phyloP scores from a whole-genome alignment of 108 stramenopile genomes.

The Nannochloropsis salina region DNA sequence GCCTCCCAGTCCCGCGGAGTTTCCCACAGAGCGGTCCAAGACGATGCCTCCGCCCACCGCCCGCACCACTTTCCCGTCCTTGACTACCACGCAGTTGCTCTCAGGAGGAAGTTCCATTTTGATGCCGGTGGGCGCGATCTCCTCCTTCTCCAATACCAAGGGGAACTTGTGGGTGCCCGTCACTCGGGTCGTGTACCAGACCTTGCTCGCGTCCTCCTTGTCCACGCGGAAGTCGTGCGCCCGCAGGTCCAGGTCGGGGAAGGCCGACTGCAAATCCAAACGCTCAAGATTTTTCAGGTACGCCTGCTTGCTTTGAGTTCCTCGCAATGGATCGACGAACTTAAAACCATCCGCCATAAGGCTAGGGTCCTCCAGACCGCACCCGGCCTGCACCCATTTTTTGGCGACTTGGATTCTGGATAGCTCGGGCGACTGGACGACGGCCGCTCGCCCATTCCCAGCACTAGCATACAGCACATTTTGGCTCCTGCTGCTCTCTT shows the following conservation, averaged over 20 bases:
- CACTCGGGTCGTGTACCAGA: slow-evolving; percentile 31
- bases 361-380: slow-evolving; percentile 14
- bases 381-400: neutral
- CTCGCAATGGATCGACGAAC: slow-evolving; percentile 33
- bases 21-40: slow-evolving; percentile 37
- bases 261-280: slow-evolving; percentile 24
- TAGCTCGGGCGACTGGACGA: neutral
- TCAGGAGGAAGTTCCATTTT: slow-evolving; percentile 35
- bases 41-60: neutral
- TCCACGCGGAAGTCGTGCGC: slow-evolving; percentile 41
- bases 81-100: slow-evolving; percentile 34
- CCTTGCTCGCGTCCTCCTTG: slow-evolving; percentile 25
- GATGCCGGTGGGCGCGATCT: slow-evolving; percentile 27
- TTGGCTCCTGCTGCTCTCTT: neutral
- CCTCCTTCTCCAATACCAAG: slow-evolving; percentile 19
- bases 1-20: slow-evolving; percentile 33
- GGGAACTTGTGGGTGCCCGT: slow-evolving; percentile 34
- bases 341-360: slow-evolving; percentile 37
- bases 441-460: neutral
- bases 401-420: neutral
- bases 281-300: slow-evolving; percentile 29
- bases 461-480: neutral
- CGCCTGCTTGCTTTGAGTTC: slow-evolving; percentile 7
- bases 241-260: slow-evolving; percentile 38
- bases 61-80: slow-evolving; percentile 19